These are phyloP conservation scores for Microcyclospora pomicola DNA, from an alignment of 2,329 filamentous ascomycete species.

Conservation along the genomic window DNA sequence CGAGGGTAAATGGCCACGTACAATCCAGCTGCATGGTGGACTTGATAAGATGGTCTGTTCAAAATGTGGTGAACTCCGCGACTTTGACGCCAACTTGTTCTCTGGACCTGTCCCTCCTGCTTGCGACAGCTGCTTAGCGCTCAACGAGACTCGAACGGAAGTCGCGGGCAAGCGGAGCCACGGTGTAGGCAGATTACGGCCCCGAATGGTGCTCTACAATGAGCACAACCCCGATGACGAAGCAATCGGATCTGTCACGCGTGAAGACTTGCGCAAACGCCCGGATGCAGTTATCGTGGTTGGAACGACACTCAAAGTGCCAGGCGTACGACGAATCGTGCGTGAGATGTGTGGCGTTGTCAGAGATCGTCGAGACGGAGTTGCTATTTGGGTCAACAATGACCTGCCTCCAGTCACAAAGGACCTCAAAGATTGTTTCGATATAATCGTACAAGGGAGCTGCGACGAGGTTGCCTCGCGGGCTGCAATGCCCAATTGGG, in stretches of 20 bases:
- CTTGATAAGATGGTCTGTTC: constrained; percentile 94
- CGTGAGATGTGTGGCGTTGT: constrained; percentile 82
- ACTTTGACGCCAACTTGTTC: constrained; percentile 69
- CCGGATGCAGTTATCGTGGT: constrained; percentile 91
- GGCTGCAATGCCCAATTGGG: constrained; percentile 47
- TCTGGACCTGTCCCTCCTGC: constrained; percentile 70
- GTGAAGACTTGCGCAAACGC: constrained; percentile 67
- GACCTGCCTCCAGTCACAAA: constrained; percentile 68
- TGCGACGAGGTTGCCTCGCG: constrained; percentile 76
- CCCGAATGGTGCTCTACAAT: constrained; percentile 93
- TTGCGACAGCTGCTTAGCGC: constrained; percentile 59
- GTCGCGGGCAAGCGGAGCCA: constrained; percentile 79
- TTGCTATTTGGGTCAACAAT: constrained; percentile 90
- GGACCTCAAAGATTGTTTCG: constrained; percentile 87
- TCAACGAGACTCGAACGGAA: constrained; percentile 61
- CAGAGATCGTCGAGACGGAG: constrained; percentile 57
- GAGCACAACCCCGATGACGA: constrained; percentile 94
- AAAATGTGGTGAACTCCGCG: constrained; percentile 66
- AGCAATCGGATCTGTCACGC: constrained; percentile 82
- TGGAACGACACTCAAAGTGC: constrained; percentile 89
- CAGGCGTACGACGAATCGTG: constrained; percentile 77
- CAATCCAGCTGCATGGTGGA: constrained; percentile 85
- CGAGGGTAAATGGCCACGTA: constrained; percentile 72
- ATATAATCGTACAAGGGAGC: constrained; percentile 72
- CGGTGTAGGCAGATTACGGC: constrained; percentile 77